Evolutionary conservation across 192 early-diverging fungal species (phyloP), one percentile per base, ranked within the genome.

Genomic region (Radiomyces spectabilis): DNA sequence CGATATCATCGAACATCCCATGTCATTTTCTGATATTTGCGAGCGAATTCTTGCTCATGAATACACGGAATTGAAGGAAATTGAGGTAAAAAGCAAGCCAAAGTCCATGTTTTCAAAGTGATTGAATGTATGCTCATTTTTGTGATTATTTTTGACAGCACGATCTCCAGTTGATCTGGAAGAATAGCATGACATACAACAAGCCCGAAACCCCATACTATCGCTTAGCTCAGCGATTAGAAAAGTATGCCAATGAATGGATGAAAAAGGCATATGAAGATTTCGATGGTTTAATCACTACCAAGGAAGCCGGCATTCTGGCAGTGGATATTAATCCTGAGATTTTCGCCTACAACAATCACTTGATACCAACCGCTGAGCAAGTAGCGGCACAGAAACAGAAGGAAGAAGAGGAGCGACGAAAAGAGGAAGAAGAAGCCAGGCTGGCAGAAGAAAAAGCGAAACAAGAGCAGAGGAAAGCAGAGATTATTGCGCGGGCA

Each of bases 181-280:
- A 56, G 6, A 94, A 94, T 58, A 79, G 84, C 19, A 77, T 85
- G 71, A 60, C 71, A 8, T 94, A 92, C 59, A 94, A 94, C 66
- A 75, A 72, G 40, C 42, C 69, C 1, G 82, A 88, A 32, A 94
- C 89, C 0, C 57, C 71, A 1, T 94, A 90, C 53, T 84, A 74
- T 54, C 72, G 80, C 41, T 56, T 76, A 5, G 91, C 91, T 0
- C 65, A 68, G 16, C 68, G 76, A 41, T 57, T 91, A 10, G 58
- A 79, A 37, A 63, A 63, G 30, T 49, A 62, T 21, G 51, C 59
- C 9, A 50, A 75, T 18, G 43, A 43, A 13, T 42, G 79, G 6
- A 34, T 83, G 16, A 41, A 52, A 18, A 59, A 74, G 25, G 74
- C 76, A 25, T 65, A 67, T 30, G 29, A 59, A 7, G 75, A 76